These are phyloP conservation scores for Coffea eugenioides DNA, from an alignment of 257 asterid genomes.

Conservation along the genomic window DNA sequence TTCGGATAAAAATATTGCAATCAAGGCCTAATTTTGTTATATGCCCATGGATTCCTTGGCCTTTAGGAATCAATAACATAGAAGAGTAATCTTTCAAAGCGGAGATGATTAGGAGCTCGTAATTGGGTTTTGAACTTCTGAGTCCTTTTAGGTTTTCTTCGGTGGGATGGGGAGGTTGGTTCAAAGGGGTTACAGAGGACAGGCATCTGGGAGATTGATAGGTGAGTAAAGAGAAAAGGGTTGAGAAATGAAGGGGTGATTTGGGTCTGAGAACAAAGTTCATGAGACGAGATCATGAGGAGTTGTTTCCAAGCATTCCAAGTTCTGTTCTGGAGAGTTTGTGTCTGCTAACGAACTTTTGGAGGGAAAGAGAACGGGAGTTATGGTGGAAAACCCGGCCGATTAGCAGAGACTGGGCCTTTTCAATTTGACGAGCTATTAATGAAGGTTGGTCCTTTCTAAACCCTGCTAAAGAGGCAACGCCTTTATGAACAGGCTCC, in stretches of 20 bases:
- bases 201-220: conserved; percentile 19
- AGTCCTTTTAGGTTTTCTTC: background rate
- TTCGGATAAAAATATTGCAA: conserved; percentile 58
- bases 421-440: no score
- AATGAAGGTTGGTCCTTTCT: no score
- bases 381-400: background rate
- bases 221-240: background rate
- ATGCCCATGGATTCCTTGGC: conserved; percentile 62
- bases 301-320: background rate
- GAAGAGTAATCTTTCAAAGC: conserved; percentile 63
- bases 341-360: background rate
- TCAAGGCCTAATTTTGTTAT: conserved; percentile 57
- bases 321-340: background rate
- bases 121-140: conserved; percentile 26
- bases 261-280: conserved; percentile 26
- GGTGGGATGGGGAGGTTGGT: conserved; percentile 11
- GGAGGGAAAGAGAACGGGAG: background rate
- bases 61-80: conserved; percentile 40
- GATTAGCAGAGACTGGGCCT: no score
- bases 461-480: no score
- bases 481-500: no score
- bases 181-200: conserved; percentile 3
- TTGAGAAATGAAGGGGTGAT: conserved; percentile 3
- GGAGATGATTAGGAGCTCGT: conserved; percentile 51
- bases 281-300: conserved; percentile 41